Evolutionary conservation across 2,329 filamentous ascomycete genomes (phyloP), one percentile per base, ranked within the genome.

Genomic region (Phialemonium atrogriseum): DNA sequence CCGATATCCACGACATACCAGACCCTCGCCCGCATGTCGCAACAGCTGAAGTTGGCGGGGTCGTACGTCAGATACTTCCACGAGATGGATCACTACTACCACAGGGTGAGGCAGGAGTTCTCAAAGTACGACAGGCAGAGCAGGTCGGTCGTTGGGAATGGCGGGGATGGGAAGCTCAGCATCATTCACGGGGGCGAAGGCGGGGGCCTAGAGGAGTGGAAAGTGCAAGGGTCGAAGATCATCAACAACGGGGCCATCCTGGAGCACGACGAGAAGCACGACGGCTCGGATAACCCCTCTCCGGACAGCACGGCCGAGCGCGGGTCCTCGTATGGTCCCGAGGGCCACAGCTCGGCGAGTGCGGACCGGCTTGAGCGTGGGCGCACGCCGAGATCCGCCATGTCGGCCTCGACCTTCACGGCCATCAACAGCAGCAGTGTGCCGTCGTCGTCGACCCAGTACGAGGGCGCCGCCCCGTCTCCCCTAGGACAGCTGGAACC

Each of bases 151-250:
- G 33, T 18, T 7, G 25, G 27, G 14, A 25, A 24, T 15, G 32
- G 26, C 21, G 39, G 52, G 38, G 47, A 57, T 40, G 43, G 51
- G 34, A 46, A 55, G 26, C 42, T 56, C 11, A 60, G 58, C 20
- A 50, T 69, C n/a, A 55, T 59, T 3, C 48, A 62, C 28, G 60
- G 59, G 2, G 61, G 57, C 5, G 38, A 40, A 3, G 65, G 70
- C 10, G 73, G 70, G 20, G 73, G 67, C 2, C 50, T 73, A 4
- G 70, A 73, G 38, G 69, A 75, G 42, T 77, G 70, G 51, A 65
- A 62, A 37, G 50, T 60, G 8, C 49, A 60, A 28, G 44, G 46
- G 1, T 45, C 42, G 22, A 54, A 52, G 35, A 54, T 66, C 9
- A 62, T 62, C 36, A 64, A 64, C 39, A 62, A 67, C 26, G 62